phyloP scores from a whole-genome alignment of 306 rosid genomes.

The Gastrolobium villosum region DNA sequence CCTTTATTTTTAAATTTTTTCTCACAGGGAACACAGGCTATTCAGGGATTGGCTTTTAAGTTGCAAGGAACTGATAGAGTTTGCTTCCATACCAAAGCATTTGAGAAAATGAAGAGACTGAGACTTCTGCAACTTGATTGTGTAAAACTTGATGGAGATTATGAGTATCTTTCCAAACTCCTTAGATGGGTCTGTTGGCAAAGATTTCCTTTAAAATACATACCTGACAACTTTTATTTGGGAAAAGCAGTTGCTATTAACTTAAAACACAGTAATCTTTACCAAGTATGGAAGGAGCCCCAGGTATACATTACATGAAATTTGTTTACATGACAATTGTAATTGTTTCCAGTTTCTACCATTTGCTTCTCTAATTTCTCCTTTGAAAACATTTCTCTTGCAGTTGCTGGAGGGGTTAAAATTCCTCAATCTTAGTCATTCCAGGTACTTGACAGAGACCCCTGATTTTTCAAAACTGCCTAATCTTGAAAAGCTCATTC shows the following conservation, averaged over 20 bases:
- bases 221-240: slow-evolving; percentile 37
- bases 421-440: too few relatives aligned
- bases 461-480: slow-evolving; percentile 36
- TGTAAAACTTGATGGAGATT: slow-evolving; percentile 41
- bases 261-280: slow-evolving; percentile 47
- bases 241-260: slow-evolving; percentile 45
- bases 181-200: slow-evolving; percentile 52
- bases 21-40: slow-evolving; percentile 15
- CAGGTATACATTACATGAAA: slow-evolving; percentile 35
- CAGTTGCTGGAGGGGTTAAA: background rate
- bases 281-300: slow-evolving; percentile 42
- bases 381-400: background rate
- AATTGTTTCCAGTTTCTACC: background rate
- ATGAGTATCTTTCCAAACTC: slow-evolving; percentile 31
- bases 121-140: slow-evolving; percentile 50
- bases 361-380: background rate
- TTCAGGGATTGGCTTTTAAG: slow-evolving; percentile 30
- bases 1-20: background rate
- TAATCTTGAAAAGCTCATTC: slow-evolving; percentile 45
- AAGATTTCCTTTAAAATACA: slow-evolving; percentile 44
- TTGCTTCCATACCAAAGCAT: slow-evolving; percentile 40
- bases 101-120: slow-evolving; percentile 47
- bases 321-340: background rate
- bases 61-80: background rate
- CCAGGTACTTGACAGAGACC: too few relatives aligned